phyloP scores from a whole-genome alignment of 1,139 yeast species.

The Candida buenavistaensis region DNA sequence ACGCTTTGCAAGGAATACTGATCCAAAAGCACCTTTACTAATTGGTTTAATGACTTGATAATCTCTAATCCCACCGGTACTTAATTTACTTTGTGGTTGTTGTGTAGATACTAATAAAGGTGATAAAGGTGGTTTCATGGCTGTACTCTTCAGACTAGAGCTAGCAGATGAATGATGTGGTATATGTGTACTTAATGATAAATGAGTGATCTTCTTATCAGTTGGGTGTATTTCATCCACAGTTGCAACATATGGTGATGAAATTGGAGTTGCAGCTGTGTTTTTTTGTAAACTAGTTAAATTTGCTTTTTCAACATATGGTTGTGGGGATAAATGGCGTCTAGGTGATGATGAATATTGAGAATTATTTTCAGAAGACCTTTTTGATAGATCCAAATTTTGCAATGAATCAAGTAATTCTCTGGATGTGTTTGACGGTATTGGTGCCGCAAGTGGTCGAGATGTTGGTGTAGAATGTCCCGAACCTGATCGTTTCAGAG shows the following conservation, averaged over 20 bases:
- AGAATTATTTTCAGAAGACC: slow-evolving; percentile 25
- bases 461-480: slow-evolving; percentile 15
- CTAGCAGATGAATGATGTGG: slow-evolving; percentile 9
- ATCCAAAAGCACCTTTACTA: slow-evolving; percentile 96
- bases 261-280: slow-evolving; percentile 15
- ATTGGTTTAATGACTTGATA: slow-evolving; percentile 91
- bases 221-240: too few species aligned
- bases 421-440: slow-evolving; percentile 20
- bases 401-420: slow-evolving; percentile 30
- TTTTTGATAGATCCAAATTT: slow-evolving; percentile 26
- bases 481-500: slow-evolving; percentile 9
- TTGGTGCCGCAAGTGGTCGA: slow-evolving; percentile 17
- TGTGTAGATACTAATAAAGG: slow-evolving; percentile 73
- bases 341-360: slow-evolving; percentile 51
- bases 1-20: slow-evolving; percentile 83
- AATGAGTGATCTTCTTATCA: slow-evolving; percentile 15
- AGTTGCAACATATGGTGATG: slow-evolving; percentile 13
- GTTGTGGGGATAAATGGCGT: slow-evolving; percentile 49
- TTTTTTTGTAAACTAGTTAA: slow-evolving; percentile 59
- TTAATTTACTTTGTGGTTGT: slow-evolving; percentile 49
- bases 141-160: slow-evolving; percentile 16
- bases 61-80: slow-evolving; percentile 76
- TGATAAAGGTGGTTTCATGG: slow-evolving; percentile 61
- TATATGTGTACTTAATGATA: slow-evolving; percentile 14
- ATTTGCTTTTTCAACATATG: slow-evolving; percentile 44